Conservation (phyloP, 2,329 filamentous ascomycete genomes). For the Arachnomyces sp. region DNA sequence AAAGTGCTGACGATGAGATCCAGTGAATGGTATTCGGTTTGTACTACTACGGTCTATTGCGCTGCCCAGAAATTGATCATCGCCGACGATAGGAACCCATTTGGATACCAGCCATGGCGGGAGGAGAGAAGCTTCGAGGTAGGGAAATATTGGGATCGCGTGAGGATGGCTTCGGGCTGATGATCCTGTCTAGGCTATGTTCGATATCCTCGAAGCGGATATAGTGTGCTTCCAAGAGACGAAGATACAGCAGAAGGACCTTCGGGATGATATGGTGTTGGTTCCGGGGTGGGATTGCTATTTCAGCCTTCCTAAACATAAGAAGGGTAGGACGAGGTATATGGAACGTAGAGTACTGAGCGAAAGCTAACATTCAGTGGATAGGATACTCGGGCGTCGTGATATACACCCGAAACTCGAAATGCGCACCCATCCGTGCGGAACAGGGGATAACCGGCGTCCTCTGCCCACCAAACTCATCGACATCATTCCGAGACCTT, state of each 20-base stretch:
- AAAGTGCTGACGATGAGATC: not conserved
- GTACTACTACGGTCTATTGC: slow-evolving; percentile 5
- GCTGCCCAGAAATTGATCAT: not conserved
- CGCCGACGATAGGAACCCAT: slow-evolving; percentile 55
- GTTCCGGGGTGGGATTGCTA: slow-evolving; percentile 93
- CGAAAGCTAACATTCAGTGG: slow-evolving; percentile 9
- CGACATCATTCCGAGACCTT: slow-evolving; percentile 64
- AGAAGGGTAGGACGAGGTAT: slow-evolving; percentile 59
- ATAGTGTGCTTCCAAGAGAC: slow-evolving; percentile 93
- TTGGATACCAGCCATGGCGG: slow-evolving; percentile 76
- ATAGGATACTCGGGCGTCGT: slow-evolving; percentile 90
- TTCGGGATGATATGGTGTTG: slow-evolving; percentile 91
- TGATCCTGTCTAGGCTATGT: slow-evolving; percentile 61
- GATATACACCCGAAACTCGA: slow-evolving; percentile 83
- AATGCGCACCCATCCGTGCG: slow-evolving; percentile 75
- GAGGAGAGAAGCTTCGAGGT: slow-evolving; percentile 62
- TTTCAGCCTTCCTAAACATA: slow-evolving; percentile 86
- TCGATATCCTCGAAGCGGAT: slow-evolving; percentile 83
- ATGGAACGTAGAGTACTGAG: not conserved
- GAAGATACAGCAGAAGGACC: slow-evolving; percentile 89
- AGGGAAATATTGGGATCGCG: slow-evolving; percentile 10
- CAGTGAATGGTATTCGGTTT: slow-evolving; percentile 73
- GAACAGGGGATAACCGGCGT: slow-evolving; percentile 90
- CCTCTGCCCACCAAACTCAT: slow-evolving; percentile 63
- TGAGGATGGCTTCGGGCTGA: not conserved